Base-by-base conservation (phyloP, 2,329 filamentous ascomycete genomes). In the Aspergillus spinulosporus region DNA sequence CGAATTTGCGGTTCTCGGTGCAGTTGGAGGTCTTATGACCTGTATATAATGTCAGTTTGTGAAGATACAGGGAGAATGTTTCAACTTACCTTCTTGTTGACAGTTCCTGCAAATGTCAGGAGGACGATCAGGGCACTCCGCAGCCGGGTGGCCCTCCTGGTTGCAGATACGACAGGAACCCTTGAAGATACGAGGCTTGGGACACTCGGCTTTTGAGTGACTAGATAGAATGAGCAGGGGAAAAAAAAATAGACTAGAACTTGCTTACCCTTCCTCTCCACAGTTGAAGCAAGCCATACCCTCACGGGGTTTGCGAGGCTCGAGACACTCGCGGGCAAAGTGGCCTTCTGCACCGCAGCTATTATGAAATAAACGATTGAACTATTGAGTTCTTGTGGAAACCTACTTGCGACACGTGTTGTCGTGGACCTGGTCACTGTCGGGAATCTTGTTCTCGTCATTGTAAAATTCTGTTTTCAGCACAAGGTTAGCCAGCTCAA, bases 21-120 rank as follows among this genome's bases (percentile, higher is more conserved):
- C 78, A 81, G 3, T 78, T 74, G 3, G 71, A 64, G 0, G 76
- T 72, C 39, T 67, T 67, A 59, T 81, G 78, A 7, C 78, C 77
- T 78, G 42, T 34, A 36, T 14, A n/a, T 37, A 40, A 8, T 5
- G 5, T 47, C 9, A 47, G 32, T 2, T 2, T 2, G 14, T 11
- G 21, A n/a, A 14, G 5, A 36, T 29, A 3, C 11, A 3, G 4
- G 4, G 9, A 4, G 9, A 32, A 15, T 54, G 14, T 9, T 9
- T 26, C 3, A 31, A 53, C 62, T 49, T 63, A 76, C 77, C 78
- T 72, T 80, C 76, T 47, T 64, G 58, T 52, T 72, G 69, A 66
- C 78, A 81, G 56, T 80, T 80, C 59, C 73, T 76, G 68, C 78
- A 81, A 26, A 76, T 66, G 47, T 74, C 71, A 9, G 73, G 66